Base-by-base conservation (phyloP, 2,329 filamentous ascomycete species). In the Pestalotiopsis sp. region DNA sequence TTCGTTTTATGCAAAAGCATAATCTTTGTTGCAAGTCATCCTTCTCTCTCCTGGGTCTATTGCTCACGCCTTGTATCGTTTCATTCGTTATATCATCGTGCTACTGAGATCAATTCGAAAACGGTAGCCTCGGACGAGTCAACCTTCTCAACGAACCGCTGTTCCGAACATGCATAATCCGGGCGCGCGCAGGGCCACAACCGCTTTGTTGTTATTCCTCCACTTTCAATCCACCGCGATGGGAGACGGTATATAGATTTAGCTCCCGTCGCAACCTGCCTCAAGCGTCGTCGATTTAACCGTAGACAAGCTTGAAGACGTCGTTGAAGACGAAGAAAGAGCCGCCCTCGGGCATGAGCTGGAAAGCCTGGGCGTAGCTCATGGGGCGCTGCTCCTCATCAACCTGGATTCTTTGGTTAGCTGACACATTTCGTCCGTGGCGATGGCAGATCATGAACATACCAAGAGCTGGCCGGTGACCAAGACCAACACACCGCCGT, bases 251-350 rank as follows among this genome's bases (percentile, higher is more conserved):
- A 56, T 65, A 57, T 65, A 57, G 45, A 65, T 17, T n/a, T 23
- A 12, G 7, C 63, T 57, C 36, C 14, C 20, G 23, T 25, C 25
- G 63, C 25, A 27, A 59, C 12, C 31, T 23, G 20, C 23, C 31
- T 61, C 59, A 61, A 39, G 17, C 27, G 6, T n/a, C 9, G 59
- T 13, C 7, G 31, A 41, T 71, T 72, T 84, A 89, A 78, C 82
- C 86, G 82, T 93, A 95, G 75, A 97, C 89, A 71, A 98, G 89
- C 83, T 93, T 93, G 90, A 98, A 98, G 80, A 98, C 84, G 81
- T 98, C 95, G 86, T 98, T 98, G 85, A 91, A 91, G 79, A 98
- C 92, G 81, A 89, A 98, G 86, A 92, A 97, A 83, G 87, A 90
- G 75, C 90, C 91, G 65, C 77, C 73, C 67, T 94, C 92, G 70